Conservation (phyloP, 1,139 yeast species). For the Zygosaccharomyces sapae region DNA sequence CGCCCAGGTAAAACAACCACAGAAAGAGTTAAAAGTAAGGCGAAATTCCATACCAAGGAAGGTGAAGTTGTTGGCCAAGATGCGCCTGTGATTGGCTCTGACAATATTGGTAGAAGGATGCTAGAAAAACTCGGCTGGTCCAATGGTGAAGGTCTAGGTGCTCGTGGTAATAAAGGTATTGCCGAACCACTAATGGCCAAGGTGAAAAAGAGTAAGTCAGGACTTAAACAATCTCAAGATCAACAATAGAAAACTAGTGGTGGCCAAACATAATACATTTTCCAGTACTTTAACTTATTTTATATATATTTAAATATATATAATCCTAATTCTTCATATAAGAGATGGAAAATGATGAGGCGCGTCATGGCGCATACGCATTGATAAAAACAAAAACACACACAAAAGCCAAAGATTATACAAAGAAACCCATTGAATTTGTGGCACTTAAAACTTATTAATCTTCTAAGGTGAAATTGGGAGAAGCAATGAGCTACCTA, state of each 20-base stretch:
- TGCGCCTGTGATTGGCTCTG: slow-evolving; percentile 74
- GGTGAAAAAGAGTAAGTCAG: slow-evolving; percentile 75
- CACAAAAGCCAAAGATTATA: background rate
- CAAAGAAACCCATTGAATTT: background rate
- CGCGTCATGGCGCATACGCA: background rate
- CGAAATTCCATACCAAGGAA: slow-evolving; percentile 54
- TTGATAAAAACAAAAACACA: background rate
- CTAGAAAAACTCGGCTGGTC: slow-evolving; percentile 86
- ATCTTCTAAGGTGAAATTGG: background rate
- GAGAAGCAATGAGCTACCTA: slow-evolving; percentile 2
- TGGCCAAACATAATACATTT: background rate
- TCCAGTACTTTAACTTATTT: too few relatives aligned
- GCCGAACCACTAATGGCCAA: slow-evolving; percentile 77
- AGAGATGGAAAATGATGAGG: background rate
- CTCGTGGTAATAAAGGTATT: slow-evolving; percentile 69
- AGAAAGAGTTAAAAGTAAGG: slow-evolving; percentile 28
- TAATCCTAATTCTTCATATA: background rate
- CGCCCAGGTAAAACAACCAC: slow-evolving; percentile 41
- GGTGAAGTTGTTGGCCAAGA: slow-evolving; percentile 87
- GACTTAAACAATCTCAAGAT: slow-evolving; percentile 34
- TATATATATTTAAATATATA: background rate
- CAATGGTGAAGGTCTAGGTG: slow-evolving; percentile 81
- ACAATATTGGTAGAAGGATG: slow-evolving; percentile 75
- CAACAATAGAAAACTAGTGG: background rate
- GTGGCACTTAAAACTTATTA: background rate